Conservation (phyloP, 202 grass and related monocot species). For the Digitaria exilis region DNA sequence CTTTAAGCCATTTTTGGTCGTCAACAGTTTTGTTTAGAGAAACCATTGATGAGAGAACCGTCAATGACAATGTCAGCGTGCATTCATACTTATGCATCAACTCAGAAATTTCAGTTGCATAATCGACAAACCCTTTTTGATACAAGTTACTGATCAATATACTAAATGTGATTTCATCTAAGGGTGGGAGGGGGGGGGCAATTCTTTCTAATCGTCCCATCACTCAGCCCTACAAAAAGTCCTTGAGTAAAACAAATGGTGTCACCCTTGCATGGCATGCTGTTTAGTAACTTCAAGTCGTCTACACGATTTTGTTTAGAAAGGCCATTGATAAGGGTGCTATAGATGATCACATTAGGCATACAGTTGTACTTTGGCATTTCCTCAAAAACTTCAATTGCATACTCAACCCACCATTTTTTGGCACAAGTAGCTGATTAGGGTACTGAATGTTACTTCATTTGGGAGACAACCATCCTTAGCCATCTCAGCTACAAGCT, state of each 20-base stretch:
- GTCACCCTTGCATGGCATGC: slow-evolving; percentile 45
- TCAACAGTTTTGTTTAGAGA: slow-evolving; percentile 40
- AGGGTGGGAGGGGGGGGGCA: too few species aligned
- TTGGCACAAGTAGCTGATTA: slow-evolving; percentile 31
- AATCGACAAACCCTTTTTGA: slow-evolving; percentile 40
- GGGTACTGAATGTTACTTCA: slow-evolving; percentile 29
- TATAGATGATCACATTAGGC: slow-evolving; percentile 48
- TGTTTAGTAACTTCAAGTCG: slow-evolving; percentile 24
- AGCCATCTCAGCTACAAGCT: slow-evolving; percentile 14
- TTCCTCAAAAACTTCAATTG: slow-evolving; percentile 32
- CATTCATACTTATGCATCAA: slow-evolving; percentile 49
- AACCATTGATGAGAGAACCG: slow-evolving; percentile 44
- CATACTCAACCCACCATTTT: slow-evolving; percentile 19
- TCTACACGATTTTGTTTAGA: slow-evolving; percentile 38
- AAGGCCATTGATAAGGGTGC: slow-evolving; percentile 45
- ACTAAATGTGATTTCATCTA: slow-evolving; percentile 50
- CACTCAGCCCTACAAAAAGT: slow-evolving; percentile 48
- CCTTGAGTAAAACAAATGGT: slow-evolving; percentile 45
- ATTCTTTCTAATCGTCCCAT: slow-evolving; percentile 33
- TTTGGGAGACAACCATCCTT: not conserved
- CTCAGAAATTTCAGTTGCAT: slow-evolving; percentile 35
- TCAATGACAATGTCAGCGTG: slow-evolving; percentile 39
- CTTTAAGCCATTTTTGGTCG: too few species aligned
- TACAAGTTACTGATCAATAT: slow-evolving; percentile 52
- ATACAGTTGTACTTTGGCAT: slow-evolving; percentile 11